These are phyloP conservation scores for Penicillium macrosclerotiorum DNA, from an alignment of 495 filamentous ascomycete species.

Conservation along the genomic window DNA sequence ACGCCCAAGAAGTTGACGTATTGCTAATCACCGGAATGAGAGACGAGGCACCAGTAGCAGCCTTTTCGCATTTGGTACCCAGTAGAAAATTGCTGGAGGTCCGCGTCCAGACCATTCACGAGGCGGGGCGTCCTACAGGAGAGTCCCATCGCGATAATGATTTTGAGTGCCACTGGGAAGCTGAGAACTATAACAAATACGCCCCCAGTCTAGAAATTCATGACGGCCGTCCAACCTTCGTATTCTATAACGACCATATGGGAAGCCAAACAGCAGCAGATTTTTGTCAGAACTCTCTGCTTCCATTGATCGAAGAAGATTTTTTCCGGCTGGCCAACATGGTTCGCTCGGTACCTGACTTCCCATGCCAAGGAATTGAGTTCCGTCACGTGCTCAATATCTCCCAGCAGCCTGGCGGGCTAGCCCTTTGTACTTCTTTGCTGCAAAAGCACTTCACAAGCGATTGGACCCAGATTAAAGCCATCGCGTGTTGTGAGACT, in stretches of 20 bases:
- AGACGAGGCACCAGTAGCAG: conserved; percentile 57
- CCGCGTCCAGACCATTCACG: conserved; percentile 44
- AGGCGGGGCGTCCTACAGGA: conserved; percentile 43
- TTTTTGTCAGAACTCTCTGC: conserved; percentile 46
- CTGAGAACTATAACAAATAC: conserved; percentile 22
- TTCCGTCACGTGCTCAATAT: conserved; percentile 63
- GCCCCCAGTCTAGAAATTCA: conserved; percentile 27
- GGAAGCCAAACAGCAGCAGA: conserved; percentile 37
- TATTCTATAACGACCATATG: conserved; percentile 49
- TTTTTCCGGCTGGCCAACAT: conserved; percentile 50
- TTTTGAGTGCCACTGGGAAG: conserved; percentile 20
- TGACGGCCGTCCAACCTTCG: conserved; percentile 44
- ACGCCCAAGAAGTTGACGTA: conserved; percentile 49
- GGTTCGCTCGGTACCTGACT: conserved; percentile 50
- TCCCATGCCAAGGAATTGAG: conserved; percentile 50
- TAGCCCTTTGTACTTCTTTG: conserved; percentile 54
- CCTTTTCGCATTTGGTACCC: conserved; percentile 56
- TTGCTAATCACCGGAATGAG: conserved; percentile 66
- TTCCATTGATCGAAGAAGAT: conserved; percentile 51
- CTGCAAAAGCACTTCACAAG: conserved; percentile 47
- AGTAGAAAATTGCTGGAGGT: conserved; percentile 55
- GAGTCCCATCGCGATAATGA: conserved; percentile 19
- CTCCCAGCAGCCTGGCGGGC: conserved; percentile 51
- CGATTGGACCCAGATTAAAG: conserved; percentile 35
- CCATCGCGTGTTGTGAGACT: conserved; percentile 43